Percentiles rank a stretch among this genome's conserved stretches.
phyloP scores from a whole-genome alignment of 2,329 filamentous ascomycete species.

The Pseudogymnoascus sp. region DNA sequence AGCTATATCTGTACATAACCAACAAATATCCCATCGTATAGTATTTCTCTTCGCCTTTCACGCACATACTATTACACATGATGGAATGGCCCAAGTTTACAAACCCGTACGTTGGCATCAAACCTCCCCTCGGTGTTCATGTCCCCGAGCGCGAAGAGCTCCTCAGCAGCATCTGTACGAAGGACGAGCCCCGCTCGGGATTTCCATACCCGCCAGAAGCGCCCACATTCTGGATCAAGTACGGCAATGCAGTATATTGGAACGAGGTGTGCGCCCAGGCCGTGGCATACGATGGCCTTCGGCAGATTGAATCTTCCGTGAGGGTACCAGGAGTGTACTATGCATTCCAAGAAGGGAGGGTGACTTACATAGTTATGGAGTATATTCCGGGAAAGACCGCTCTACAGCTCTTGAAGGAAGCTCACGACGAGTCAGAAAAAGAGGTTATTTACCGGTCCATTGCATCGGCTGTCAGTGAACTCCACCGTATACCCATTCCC shows the following conservation, averaged over 20 bases:
- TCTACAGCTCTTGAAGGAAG: neutral
- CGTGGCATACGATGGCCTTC: neutral
- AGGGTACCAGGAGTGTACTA: neutral
- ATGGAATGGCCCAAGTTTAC: neutral
- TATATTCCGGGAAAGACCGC: neutral
- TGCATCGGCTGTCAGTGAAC: conserved; percentile 14
- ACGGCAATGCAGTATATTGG: neutral
- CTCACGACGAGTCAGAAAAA: conserved; percentile 12
- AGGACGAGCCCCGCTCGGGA: neutral
- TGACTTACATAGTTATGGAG: neutral
- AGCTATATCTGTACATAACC: too few relatives aligned
- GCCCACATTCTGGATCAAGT: neutral
- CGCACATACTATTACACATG: too few relatives aligned
- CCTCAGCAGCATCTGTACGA: neutral
- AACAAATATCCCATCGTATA: too few relatives aligned
- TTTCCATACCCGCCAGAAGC: neutral
- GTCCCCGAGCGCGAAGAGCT: neutral
- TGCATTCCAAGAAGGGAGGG: neutral
- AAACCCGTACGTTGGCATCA: neutral
- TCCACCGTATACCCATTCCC: conserved; percentile 18
- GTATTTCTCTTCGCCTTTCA: too few relatives aligned
- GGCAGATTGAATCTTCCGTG: neutral
- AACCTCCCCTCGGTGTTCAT: neutral
- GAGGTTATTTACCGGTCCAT: conserved; percentile 14
- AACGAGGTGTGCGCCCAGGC: neutral